Percentiles rank a stretch among this genome's conserved stretches.
These are phyloP conservation scores for Cercophora scortea DNA, from an alignment of 495 filamentous ascomycete species.

Conservation along the genomic window DNA sequence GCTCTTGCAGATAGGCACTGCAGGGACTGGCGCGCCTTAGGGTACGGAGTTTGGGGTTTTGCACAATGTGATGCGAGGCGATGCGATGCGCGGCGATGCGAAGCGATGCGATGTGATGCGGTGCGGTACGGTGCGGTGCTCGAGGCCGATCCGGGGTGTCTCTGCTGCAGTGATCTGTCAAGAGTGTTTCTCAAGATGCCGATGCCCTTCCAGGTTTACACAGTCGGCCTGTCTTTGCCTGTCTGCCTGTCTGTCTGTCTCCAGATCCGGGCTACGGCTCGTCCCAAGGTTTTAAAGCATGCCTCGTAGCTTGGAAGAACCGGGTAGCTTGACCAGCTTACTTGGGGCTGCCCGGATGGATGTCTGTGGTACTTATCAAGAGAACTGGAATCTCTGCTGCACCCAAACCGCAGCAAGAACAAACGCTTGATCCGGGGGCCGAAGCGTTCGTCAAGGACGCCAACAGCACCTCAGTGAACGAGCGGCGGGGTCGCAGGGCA, in stretches of 20 bases:
- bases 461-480: slow-evolving; percentile 7
- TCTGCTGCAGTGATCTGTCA: slow-evolving; percentile 5
- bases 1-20: neutral
- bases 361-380: slow-evolving; percentile 11
- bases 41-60: neutral
- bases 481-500: slow-evolving; percentile 21
- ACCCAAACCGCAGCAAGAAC: neutral
- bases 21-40: neutral
- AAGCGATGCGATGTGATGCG: neutral
- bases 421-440: neutral
- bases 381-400: neutral
- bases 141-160: slow-evolving; percentile 6
- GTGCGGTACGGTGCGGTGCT: neutral
- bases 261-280: neutral
- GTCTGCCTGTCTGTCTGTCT: neutral
- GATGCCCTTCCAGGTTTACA: neutral
- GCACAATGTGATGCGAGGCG: neutral
- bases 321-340: neutral
- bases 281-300: neutral
- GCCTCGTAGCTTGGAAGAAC: neutral
- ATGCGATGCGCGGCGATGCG: neutral
- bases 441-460: slow-evolving; percentile 13
- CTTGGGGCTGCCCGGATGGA: neutral
- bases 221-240: neutral
- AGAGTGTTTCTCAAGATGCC: slow-evolving; percentile 1